A percentile compares a stretch with the other conserved stretches of the same genome.
These are phyloP conservation scores for Sporisorium scitamineum DNA, from an alignment of 1,284 basidiomycete species.

Conservation along the genomic window DNA sequence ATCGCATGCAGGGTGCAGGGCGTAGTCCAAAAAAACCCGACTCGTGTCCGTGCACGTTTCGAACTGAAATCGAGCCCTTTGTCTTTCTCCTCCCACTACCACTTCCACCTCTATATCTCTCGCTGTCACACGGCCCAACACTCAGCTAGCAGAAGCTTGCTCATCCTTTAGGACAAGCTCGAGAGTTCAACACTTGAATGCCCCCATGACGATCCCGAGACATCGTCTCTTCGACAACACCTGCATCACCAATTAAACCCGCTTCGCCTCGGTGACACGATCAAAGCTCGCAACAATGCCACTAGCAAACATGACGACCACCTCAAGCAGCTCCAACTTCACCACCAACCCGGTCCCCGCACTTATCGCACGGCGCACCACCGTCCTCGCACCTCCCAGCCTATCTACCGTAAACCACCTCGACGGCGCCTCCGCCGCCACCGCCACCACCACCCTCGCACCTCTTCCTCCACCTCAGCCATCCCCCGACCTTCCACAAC, in stretches of 20 bases:
- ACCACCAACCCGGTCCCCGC: constrained; percentile 23
- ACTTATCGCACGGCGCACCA: constrained; percentile 28
- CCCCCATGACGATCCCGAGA: background rate
- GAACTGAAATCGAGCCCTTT: background rate
- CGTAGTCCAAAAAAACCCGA: background rate
- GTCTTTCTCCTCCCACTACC: background rate
- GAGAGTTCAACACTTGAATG: background rate
- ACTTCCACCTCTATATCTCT: background rate
- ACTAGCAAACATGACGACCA: constrained; percentile 5
- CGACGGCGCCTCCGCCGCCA: constrained; percentile 5
- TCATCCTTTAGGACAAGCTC: too few species aligned
- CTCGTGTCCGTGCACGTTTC: constrained; percentile 11
- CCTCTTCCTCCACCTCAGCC: background rate
- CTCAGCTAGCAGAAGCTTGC: too few species aligned
- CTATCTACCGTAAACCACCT: constrained; percentile 34
- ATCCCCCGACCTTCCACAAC: background rate
- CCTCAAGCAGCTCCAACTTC: background rate
- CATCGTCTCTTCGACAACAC: background rate
- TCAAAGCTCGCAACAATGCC: constrained; percentile 1
- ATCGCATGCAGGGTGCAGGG: background rate
- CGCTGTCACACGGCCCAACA: background rate
- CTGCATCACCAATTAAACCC: background rate
- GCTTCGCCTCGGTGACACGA: background rate
- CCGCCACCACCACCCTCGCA: too few species aligned
- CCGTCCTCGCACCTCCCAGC: constrained; percentile 27